Percentiles rank a stretch among this genome's conserved stretches.
These are phyloP conservation scores for Yamadazyma sp. DNA, from an alignment of 805 yeast species.

Conservation along the genomic window DNA sequence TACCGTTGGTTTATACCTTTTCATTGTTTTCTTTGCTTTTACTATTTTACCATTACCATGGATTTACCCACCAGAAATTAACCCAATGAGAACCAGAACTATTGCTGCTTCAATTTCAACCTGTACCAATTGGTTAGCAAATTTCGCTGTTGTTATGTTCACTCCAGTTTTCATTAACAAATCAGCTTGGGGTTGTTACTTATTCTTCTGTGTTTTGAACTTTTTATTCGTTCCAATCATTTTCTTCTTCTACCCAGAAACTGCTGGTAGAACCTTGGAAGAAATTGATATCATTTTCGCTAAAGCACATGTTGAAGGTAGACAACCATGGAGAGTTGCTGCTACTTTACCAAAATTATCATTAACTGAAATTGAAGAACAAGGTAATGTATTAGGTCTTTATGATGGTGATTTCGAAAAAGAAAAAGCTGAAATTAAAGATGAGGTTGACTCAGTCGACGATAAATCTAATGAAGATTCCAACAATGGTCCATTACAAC, in stretches of 20 bases:
- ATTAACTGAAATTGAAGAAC: slow-evolving; percentile 56
- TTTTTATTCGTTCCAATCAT: slow-evolving; percentile 36
- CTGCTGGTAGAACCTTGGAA: slow-evolving; percentile 44
- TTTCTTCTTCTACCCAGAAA: slow-evolving; percentile 45
- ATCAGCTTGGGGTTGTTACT: slow-evolving; percentile 40
- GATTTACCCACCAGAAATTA: slow-evolving; percentile 47
- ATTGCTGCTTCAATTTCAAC: slow-evolving; percentile 42
- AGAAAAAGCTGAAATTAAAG: slow-evolving; percentile 31
- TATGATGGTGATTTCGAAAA: slow-evolving; percentile 44
- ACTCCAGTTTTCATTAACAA: slow-evolving; percentile 40
- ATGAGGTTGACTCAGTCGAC: slow-evolving; percentile 15
- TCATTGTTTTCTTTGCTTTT: slow-evolving; percentile 42
- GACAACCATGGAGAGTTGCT: slow-evolving; percentile 63
- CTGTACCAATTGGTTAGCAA: slow-evolving; percentile 44
- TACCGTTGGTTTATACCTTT: slow-evolving; percentile 44
- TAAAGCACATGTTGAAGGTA: slow-evolving; percentile 55
- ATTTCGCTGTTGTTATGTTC: slow-evolving; percentile 46
- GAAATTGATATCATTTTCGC: slow-evolving; percentile 59
- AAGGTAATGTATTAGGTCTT: slow-evolving; percentile 57
- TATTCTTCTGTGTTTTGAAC: slow-evolving; percentile 41
- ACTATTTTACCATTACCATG: slow-evolving; percentile 45
- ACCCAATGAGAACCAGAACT: slow-evolving; percentile 47
- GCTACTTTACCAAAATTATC: slow-evolving; percentile 56
- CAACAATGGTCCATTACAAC: slow-evolving; percentile 8
- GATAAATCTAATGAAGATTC: slow-evolving; percentile 8